Base-by-base conservation (phyloP, 306 rosid species). In the Rosa chinensis region DNA sequence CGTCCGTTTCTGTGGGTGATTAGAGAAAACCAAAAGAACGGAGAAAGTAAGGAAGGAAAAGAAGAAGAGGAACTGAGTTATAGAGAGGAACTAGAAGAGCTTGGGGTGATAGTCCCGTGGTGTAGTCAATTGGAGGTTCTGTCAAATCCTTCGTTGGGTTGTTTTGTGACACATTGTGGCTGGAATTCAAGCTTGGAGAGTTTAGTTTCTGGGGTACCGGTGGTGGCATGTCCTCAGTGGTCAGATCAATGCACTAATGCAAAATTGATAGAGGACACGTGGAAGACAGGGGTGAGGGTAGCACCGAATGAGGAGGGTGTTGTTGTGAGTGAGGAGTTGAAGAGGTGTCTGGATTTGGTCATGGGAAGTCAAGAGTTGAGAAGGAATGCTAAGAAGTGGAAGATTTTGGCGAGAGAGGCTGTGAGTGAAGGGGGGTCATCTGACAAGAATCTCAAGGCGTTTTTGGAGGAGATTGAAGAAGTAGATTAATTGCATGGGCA, bases 121-220 rank as follows among this genome's bases (percentile, higher is more conserved):
- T 80, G 87, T 1, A n/a, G 66, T 17, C 87, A 84, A 35, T 13
- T 84, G 12, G 75, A 81, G 48, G 87, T 80, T 14, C 44, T 84
- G 49, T 66, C 71, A 5, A 66, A 44, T 35, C 44, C 63, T 20
- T 68, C 87, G 0, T 48, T 80, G 74, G 87, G 82, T 53, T 84
- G 87, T 23, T 84, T 81, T 13, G 45, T 84, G 66, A 84, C 82
- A 3, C 87, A 84, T 50, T 84, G 87, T 14, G 88, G 88, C 0
- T 85, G 88, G 88, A 85, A 85, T 53, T 85, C 88, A 3, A 81
- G 61, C 0, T 13, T 85, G 16, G 88, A 85, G 64, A 69, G 88
- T 77, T 23, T 85, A 75, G 68, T n/a, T 52, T 70, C 48, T 0
- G 88, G 88, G 74, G 62, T 78, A 45, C 85, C 85, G 0, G n/a